Evolutionary conservation across 2,329 filamentous ascomycete species (phyloP), one percentile per base, ranked within the genome.

Genomic region (Cytospora paraplurivora): DNA sequence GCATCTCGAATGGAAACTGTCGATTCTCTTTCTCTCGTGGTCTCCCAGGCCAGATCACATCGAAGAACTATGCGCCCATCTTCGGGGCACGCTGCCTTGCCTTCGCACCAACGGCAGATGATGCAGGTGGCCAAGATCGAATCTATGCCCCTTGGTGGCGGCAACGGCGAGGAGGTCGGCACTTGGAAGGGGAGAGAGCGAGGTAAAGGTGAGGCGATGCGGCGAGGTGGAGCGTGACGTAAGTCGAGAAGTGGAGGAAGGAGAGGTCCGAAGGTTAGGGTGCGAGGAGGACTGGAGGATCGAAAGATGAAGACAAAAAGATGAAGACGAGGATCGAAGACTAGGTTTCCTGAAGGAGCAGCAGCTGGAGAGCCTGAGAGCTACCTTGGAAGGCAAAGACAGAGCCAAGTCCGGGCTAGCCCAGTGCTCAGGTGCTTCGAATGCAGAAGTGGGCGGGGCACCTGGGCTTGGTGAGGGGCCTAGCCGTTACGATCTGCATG

Each of bases 61-160:
- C 50, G 57, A 38, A 34, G 49, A 51, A 50, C 64, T 66, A 66
- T 59, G 61, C 62, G 57, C 62, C 64, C 64, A 66, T 66, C 64
- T 63, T 64, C 41, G 52, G 37, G 52, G 51, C 37, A 41, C 35
- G 53, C 50, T 55, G 59, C 54, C 51, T 49, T 55, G 51, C 19
- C 59, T 55, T 61, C 38, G 59, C 59, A 51, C 59, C 59, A 54
- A 34, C 27, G 37, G 59, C 35, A 38, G 51, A 37, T 61, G 17
- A 11, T 8, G 17, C 33, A 37, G 51, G 54, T 61, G 50, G 51
- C 59, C 51, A 61, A 55, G 34, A 37, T 61, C 59, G 51, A 38
- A 55, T 38, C 56, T 32, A 19, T 55, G n/a, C 21, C 49, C 33
- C 51, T 54, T 21, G 8, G 49, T 34, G 32, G 57, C 49, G 50